Base-by-base conservation (phyloP, 306 rosid species). In the Casuarina cunninghamiana region DNA sequence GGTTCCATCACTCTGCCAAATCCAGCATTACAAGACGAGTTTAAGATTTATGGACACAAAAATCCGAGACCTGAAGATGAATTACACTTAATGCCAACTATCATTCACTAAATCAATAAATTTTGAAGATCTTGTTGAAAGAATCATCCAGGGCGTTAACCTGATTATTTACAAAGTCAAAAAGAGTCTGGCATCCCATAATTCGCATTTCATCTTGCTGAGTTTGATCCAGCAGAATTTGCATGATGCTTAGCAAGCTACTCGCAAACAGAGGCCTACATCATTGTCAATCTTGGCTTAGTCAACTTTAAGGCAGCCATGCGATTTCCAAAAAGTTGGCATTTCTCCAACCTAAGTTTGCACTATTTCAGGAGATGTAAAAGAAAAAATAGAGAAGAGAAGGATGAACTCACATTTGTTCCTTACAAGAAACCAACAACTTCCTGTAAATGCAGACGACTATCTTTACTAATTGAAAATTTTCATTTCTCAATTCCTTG, bases 151-250 rank as follows among this genome's bases (percentile, higher is more conserved):
- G 39, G 41, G 57, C 58, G 83, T 91, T 12, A 61, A 93, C 99
- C 99, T 93, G 99, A 79, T 85, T 91, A 86, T 90, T 96, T 81
- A 93, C 88, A 85, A 96, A 93, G 87, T 89, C 91, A 86, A 90
- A 93, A 75, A 96, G 89, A 82, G 90, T 83, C 60, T 88, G 87
- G 74, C 97, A 96, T 83, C 99, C 99, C 78, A 96, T 78, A 76
- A 87, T 80, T 90, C 89, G 90, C 90, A 93, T 93, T 84, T 96
- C 99, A 78, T 88, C 90, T 78, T 91, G 97, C 55, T 88, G 87
- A 69, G 93, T 74, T 87, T 96, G 99, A 77, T 96, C 99, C 83
- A 96, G 90, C 75, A 96, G 86, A 45, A 93, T 85, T 69, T 93
- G 97, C 84, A 93, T 91, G 70, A 96, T 89, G 77, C 81, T 91